A percentile compares a stretch with the other conserved stretches of the same genome.
Conservation (phyloP, 2,329 filamentous ascomycete species). For the Venturia nashicola region DNA sequence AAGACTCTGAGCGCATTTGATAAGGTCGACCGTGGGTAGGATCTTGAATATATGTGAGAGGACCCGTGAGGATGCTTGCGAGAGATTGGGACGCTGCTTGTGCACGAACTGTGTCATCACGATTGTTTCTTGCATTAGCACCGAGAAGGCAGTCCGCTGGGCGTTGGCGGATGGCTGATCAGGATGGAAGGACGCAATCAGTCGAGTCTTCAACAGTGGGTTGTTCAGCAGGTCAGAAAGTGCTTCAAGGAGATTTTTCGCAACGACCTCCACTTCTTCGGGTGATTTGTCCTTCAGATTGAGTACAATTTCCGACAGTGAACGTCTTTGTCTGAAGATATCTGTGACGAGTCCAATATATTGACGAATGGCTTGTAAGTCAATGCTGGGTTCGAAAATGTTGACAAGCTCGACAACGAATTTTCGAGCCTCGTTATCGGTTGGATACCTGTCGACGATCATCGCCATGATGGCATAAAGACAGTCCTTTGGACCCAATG, state of each 20-base stretch:
- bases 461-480: constrained; percentile 79
- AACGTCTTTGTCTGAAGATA: constrained; percentile 1
- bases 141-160: constrained; percentile 3
- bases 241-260: constrained; percentile 7
- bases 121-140: constrained; percentile 7
- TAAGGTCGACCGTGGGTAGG: constrained; percentile 75
- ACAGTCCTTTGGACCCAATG: constrained; percentile 75
- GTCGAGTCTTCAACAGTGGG: not conserved
- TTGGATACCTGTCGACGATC: constrained; percentile 78
- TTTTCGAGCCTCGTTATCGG: constrained; percentile 59
- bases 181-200: constrained; percentile 6
- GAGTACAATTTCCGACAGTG: constrained; percentile 29
- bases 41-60: constrained; percentile 73
- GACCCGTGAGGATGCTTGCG: constrained; percentile 34
- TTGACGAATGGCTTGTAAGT: constrained; percentile 26
- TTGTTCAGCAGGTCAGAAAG: constrained; percentile 6
- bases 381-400: constrained; percentile 60
- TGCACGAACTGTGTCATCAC: constrained; percentile 6
- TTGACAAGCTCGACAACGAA: constrained; percentile 66
- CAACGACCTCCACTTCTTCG: constrained; percentile 1
- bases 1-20: constrained; percentile 74
- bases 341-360: constrained; percentile 3
- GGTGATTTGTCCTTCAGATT: constrained; percentile 10
- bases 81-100: not conserved
- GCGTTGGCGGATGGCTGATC: constrained; percentile 1